Evolutionary conservation across 1,139 yeast species (phyloP).

Genomic region (Hansenula sp.): DNA sequence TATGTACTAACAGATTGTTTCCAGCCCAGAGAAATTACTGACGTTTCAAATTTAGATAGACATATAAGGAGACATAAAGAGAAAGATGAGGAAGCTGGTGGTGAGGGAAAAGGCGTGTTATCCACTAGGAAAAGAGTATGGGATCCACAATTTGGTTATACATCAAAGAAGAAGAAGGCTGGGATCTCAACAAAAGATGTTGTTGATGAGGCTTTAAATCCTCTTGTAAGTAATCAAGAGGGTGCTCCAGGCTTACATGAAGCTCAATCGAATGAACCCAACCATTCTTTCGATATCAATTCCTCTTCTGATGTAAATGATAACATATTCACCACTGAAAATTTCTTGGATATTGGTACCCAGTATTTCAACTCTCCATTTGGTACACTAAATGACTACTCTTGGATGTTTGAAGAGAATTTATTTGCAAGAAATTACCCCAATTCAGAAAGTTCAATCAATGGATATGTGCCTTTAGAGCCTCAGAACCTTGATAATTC

Average conservation of each 20-base stretch:
- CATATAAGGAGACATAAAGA: slow-evolving; percentile 3
- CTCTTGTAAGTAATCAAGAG: no score
- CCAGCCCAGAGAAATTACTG: no score
- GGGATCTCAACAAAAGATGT: background rate
- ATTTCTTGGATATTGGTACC: background rate
- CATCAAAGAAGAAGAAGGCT: slow-evolving; percentile 1
- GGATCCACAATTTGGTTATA: slow-evolving; percentile 3
- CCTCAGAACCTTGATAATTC: no score
- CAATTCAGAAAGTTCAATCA: background rate
- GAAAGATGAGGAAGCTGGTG: slow-evolving; percentile 5
- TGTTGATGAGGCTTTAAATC: no score
- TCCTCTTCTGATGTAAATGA: no score
- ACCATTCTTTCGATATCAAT: no score
- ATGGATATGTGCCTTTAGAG: no score
- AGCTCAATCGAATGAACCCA: no score
- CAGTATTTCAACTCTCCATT: background rate
- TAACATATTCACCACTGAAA: background rate
- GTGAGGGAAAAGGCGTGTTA: slow-evolving; percentile 1
- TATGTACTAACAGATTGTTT: no score
- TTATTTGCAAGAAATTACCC: background rate
- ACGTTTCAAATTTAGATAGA: background rate
- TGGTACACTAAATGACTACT: slow-evolving; percentile 1
- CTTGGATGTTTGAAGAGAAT: slow-evolving; percentile 3
- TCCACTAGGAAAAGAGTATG: slow-evolving; percentile 3
- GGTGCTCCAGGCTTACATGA: no score